phyloP scores from a whole-genome alignment of 192 early-diverging fungal species.

The Podila verticillata region DNA sequence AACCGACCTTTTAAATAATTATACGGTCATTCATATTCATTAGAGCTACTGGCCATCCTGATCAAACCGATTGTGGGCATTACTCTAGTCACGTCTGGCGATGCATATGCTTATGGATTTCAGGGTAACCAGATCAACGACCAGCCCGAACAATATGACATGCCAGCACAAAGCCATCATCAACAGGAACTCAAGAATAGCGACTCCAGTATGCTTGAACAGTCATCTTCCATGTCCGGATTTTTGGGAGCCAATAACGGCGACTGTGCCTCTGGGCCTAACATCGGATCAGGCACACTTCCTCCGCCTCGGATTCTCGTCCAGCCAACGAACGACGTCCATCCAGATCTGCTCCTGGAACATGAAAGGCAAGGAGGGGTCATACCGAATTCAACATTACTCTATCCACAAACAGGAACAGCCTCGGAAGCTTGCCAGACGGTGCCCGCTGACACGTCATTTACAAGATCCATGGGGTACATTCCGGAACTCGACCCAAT shows the following conservation, averaged over 20 bases:
- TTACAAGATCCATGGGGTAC: neutral
- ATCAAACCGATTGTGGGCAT: conserved; percentile 15
- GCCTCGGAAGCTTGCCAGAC: neutral
- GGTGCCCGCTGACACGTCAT: neutral
- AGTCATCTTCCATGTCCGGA: too few relatives aligned
- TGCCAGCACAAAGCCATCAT: neutral
- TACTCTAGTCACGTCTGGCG: neutral
- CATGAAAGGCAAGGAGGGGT: neutral
- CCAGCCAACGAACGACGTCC: neutral
- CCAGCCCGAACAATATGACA: neutral
- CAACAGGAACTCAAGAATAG: neutral
- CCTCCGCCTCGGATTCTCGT: too few relatives aligned
- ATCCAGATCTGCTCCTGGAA: neutral
- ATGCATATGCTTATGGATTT: neutral
- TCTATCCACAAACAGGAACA: neutral
- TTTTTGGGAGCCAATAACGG: neutral
- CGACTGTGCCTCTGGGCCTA: neutral
- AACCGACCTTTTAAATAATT: too few relatives aligned
- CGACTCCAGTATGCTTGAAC: neutral
- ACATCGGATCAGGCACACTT: neutral
- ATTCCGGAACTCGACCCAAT: neutral
- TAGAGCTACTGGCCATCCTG: conserved; percentile 16
- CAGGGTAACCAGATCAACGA: neutral
- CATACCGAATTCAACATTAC: neutral
- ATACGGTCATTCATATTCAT: neutral